Evolutionary conservation across 768 basidiomycete species (phyloP).

Genomic region (Collybia sordida): DNA sequence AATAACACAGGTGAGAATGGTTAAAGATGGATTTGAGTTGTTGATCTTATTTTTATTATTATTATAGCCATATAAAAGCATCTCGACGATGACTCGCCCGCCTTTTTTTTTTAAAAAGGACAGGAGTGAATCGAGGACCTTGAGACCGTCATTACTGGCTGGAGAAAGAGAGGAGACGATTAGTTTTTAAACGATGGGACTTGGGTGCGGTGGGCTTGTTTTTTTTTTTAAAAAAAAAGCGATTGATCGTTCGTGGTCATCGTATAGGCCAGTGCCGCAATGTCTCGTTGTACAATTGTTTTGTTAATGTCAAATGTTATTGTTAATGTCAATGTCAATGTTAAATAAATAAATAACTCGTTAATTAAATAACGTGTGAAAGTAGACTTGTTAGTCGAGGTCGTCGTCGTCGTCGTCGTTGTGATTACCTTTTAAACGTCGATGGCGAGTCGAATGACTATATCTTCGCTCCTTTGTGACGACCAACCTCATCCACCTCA

Average conservation of each 20-base stretch:
- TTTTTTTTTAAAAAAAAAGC: no score
- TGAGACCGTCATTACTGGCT: conserved; percentile 84
- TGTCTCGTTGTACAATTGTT: conserved; percentile 93
- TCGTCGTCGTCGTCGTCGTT: conserved; percentile 6
- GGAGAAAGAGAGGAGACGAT: conserved; percentile 50
- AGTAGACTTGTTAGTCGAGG: neutral
- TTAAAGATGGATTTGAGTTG: neutral
- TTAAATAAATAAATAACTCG: conserved; percentile 1
- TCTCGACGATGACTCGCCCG: conserved; percentile 83
- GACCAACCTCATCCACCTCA: conserved; percentile 16
- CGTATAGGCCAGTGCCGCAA: conserved; percentile 76
- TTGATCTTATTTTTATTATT: conserved; percentile 11
- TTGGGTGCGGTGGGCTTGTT: conserved; percentile 75
- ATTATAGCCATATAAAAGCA: conserved; percentile 80
- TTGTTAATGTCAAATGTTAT: no score
- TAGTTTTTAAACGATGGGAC: conserved; percentile 59
- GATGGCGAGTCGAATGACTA: conserved; percentile 72
- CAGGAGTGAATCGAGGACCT: conserved; percentile 79
- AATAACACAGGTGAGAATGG: conserved; percentile 57
- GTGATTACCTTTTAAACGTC: conserved; percentile 18
- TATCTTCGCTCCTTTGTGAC: conserved; percentile 73
- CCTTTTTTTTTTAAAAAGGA: conserved; percentile 57
- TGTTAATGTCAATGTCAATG: no score
- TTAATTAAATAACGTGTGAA: conserved; percentile 3
- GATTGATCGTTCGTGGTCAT: conserved; percentile 63